Evolutionary conservation across 2,329 filamentous ascomycete genomes (phyloP).

Genomic region (Furcasterigmium sp.): DNA sequence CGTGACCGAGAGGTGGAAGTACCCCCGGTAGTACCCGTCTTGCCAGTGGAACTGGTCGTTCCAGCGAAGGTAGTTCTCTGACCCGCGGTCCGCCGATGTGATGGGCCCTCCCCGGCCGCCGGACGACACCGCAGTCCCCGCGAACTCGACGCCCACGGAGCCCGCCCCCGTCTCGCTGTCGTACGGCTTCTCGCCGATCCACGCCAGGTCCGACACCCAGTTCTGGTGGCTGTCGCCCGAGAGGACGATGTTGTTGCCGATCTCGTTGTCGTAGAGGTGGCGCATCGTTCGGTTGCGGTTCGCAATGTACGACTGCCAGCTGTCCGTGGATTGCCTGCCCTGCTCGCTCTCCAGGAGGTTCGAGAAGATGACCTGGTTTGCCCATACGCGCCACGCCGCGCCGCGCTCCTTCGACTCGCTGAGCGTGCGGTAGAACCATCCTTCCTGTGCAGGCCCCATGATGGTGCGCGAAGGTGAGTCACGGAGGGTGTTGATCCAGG

Average conservation of each 20-base stretch:
- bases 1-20: slow-evolving; percentile 34
- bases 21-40: slow-evolving; percentile 55
- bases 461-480: slow-evolving; percentile 59
- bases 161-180: slow-evolving; percentile 47
- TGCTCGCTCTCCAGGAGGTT: slow-evolving; percentile 42
- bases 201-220: slow-evolving; percentile 55
- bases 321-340: slow-evolving; percentile 7
- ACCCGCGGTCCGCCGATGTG: too few relatives aligned
- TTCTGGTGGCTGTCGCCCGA: slow-evolving; percentile 64
- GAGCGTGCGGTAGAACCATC: slow-evolving; percentile 64
- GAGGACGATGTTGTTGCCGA: slow-evolving; percentile 68
- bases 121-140: slow-evolving; percentile 61
- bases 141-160: slow-evolving; percentile 58
- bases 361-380: slow-evolving; percentile 63
- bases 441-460: slow-evolving; percentile 68
- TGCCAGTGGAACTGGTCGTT: slow-evolving; percentile 67
- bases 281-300: slow-evolving; percentile 67
- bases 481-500: not conserved
- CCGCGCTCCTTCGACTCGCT: slow-evolving; percentile 52
- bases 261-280: slow-evolving; percentile 61
- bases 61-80: too few relatives aligned
- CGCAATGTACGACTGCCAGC: slow-evolving; percentile 60
- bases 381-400: slow-evolving; percentile 53
- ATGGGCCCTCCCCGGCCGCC: slow-evolving; percentile 56
- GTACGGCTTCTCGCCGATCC: slow-evolving; percentile 49